These are phyloP conservation scores for Globisporangium solare DNA, from an alignment of 352 stramenopile species.

Conservation along the genomic window DNA sequence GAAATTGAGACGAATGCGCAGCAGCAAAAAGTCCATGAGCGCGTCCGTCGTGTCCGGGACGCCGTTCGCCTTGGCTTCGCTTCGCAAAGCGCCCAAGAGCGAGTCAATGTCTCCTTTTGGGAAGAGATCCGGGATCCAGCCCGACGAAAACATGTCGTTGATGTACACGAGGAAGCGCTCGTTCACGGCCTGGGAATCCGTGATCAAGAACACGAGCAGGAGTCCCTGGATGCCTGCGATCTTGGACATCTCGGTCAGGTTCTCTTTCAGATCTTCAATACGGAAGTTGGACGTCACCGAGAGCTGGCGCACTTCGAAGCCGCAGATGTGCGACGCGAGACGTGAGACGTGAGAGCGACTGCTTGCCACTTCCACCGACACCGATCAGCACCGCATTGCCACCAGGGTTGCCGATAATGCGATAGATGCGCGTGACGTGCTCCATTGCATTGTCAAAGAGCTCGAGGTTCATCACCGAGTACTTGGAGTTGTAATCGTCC, in stretches of 20 bases:
- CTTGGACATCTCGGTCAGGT: constrained; percentile 96
- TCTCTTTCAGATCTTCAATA: constrained; percentile 97
- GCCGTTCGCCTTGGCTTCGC: constrained; percentile 94
- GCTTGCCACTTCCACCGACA: constrained; percentile 95
- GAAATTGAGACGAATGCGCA: constrained; percentile 93
- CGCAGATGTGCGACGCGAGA: constrained; percentile 94
- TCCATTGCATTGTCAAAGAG: constrained; percentile 98
- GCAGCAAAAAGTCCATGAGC: constrained; percentile 95
- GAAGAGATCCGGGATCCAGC: constrained; percentile 97
- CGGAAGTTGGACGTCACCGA: constrained; percentile 95
- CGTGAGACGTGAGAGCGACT: constrained; percentile 94
- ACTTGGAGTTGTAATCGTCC: constrained; percentile 96
- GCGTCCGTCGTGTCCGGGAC: constrained; percentile 92
- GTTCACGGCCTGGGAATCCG: constrained; percentile 98
- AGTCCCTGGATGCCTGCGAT: constrained; percentile 92
- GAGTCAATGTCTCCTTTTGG: constrained; percentile 95
- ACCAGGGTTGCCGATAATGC: constrained; percentile 95
- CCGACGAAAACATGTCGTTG: constrained; percentile 94
- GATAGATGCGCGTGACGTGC: constrained; percentile 95
- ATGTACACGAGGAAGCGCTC: constrained; percentile 98
- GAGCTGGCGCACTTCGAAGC: constrained; percentile 95
- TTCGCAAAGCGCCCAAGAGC: constrained; percentile 87
- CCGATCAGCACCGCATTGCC: constrained; percentile 98
- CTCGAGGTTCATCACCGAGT: constrained; percentile 98
- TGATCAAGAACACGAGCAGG: constrained; percentile 96